Base-by-base conservation (phyloP, 345 rosid species). In the Cardamine resedifolia region DNA sequence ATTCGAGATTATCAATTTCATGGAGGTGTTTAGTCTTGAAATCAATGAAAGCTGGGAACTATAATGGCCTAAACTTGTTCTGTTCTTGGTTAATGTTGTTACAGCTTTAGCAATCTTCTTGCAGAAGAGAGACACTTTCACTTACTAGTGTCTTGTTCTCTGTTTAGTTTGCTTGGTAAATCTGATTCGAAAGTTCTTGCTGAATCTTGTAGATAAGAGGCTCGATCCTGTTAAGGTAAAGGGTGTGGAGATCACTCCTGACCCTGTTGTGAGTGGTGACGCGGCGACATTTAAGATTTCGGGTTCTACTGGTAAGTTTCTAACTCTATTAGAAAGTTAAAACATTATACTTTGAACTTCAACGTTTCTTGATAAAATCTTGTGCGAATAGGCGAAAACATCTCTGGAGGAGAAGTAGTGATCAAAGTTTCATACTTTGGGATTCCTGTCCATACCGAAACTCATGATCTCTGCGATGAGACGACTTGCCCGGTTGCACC, bases 401-500 rank as follows among this genome's bases (percentile, higher is more conserved):
- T 90, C 38, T 75, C 84, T 73, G 81, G 84, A 21, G 89, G 89
- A 55, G 50, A 85, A 60, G 86, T 85, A 55, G 78, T 78, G 71
- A 81, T 90, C 58, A 73, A 34, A 0, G 96, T 90, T 63, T 81
- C 82, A 4, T 80, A 28, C 53, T 82, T 56, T 12, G 83, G 86
- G 4, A 11, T 86, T 26, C 89, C 20, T 57, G 80, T 90, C 56
- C 91, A 79, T 76, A 51, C 71, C 6, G 91, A 90, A 77, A 76
- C 80, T 33, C 88, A 61, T 48, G 84, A 86, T 50, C 82, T 87
- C 65, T 87, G 96, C 24, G 81, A 87, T 5, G 85, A 85, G 80
- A 76, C 80, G 1, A 51, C 82, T 3, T 87, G 96, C 64, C 93
- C 91, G 0, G 18, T 90, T 19, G 30, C 81, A 15, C 65, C 66